Conservation (phyloP, 1,284 basidiomycete species). For the Volvariella surrecta region DNA sequence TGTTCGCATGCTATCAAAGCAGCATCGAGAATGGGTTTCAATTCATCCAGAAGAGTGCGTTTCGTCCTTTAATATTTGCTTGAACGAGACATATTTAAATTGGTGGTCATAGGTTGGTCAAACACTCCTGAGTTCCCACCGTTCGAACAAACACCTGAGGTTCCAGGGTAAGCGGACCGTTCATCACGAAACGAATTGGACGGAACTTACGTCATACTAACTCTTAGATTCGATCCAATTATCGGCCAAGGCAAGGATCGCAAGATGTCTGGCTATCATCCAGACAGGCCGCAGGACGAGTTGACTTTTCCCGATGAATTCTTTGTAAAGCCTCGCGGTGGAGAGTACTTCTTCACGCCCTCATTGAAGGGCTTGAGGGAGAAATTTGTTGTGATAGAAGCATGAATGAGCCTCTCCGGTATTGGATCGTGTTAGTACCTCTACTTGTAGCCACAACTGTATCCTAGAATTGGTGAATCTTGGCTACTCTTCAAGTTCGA, state of each 20-base stretch:
- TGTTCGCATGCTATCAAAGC: conserved; percentile 42
- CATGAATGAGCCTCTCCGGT: no score
- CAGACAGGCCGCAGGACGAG: conserved; percentile 20
- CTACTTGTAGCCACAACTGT: no score
- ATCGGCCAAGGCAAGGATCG: conserved; percentile 35
- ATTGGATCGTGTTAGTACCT: no score
- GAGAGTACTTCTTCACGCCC: conserved; percentile 35
- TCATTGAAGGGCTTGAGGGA: conserved; percentile 28
- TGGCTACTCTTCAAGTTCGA: no score
- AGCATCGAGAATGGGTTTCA: conserved; percentile 37
- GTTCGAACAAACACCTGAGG: conserved; percentile 14
- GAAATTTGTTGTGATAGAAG: conserved; percentile 6
- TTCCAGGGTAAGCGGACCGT: conserved; percentile 20
- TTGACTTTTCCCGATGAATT: conserved; percentile 17
- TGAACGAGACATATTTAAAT: neutral
- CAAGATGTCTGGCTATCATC: conserved; percentile 32
- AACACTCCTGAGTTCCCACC: conserved; percentile 21
- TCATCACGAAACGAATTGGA: conserved; percentile 1
- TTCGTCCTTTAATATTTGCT: neutral
- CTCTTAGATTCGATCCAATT: conserved; percentile 32
- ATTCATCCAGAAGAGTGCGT: conserved; percentile 33
- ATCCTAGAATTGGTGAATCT: no score
- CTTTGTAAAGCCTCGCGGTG: conserved; percentile 29
- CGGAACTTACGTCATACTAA: conserved; percentile 1
- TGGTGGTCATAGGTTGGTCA: conserved; percentile 18